Evolutionary conservation across 2,329 filamentous ascomycete genomes (phyloP).

Genomic region (Exophiala calicioides): DNA sequence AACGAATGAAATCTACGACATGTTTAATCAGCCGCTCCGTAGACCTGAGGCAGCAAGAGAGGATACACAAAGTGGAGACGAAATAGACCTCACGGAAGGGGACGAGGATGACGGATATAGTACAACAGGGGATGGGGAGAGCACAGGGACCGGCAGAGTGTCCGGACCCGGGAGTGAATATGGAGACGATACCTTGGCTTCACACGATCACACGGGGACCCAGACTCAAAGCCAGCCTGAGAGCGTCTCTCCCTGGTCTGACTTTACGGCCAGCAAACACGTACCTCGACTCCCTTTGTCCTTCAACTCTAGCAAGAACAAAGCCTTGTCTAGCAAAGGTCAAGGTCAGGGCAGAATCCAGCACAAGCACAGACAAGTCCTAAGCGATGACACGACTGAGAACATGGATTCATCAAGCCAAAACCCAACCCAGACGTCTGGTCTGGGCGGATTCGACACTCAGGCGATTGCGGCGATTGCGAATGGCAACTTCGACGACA

Average conservation of each 20-base stretch:
- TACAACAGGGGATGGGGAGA: slow-evolving; percentile 74
- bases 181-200: slow-evolving; percentile 53
- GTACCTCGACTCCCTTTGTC: slow-evolving; percentile 49
- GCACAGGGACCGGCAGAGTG: slow-evolving; percentile 73
- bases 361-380: slow-evolving; percentile 15
- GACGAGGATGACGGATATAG: slow-evolving; percentile 67
- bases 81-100: slow-evolving; percentile 60
- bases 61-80: slow-evolving; percentile 63
- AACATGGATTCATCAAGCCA: slow-evolving; percentile 33
- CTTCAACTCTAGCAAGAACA: slow-evolving; percentile 9
- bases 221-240: slow-evolving; percentile 25
- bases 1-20: slow-evolving; percentile 95
- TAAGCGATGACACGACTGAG: slow-evolving; percentile 25
- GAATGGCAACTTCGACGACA: slow-evolving; percentile 29
- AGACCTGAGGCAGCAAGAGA: slow-evolving; percentile 45
- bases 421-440: slow-evolving; percentile 33
- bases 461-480: slow-evolving; percentile 32
- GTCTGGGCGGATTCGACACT: slow-evolving; percentile 28
- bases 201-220: slow-evolving; percentile 48
- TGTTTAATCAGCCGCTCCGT: slow-evolving; percentile 85
- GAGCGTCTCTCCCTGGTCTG: slow-evolving; percentile 72
- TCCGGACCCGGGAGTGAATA: slow-evolving; percentile 65
- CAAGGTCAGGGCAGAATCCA: slow-evolving; percentile 24
- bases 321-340: slow-evolving; percentile 36
- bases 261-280: slow-evolving; percentile 75